Evolutionary conservation across 2,329 filamentous ascomycete genomes (phyloP), one percentile per base, ranked within the genome.

Genomic region (Cladosporium phlei): DNA sequence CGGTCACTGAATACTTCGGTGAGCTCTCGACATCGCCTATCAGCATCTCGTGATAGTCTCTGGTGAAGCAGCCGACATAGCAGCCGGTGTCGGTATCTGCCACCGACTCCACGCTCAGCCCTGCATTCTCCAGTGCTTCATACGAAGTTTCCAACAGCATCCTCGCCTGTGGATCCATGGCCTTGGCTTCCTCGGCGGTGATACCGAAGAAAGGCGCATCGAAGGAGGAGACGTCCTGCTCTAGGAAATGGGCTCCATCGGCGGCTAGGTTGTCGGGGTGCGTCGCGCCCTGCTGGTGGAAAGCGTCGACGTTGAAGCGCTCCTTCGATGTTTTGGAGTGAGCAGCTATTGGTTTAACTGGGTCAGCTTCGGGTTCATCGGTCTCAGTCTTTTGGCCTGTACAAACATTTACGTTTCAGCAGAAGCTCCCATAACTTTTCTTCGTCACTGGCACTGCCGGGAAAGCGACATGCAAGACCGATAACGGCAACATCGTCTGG

Each of bases 141-240:
- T 55, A 56, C 12, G 55, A 50, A 19, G 25, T 42, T 32, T 60
- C 56, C 2, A 61, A 50, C 10, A 58, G 35, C 28, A 57, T 46
- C 2, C 59, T 48, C 47, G 59, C 55, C 47, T 60, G 55, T 11
- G 58, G 58, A 46, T 61, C 58, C 48, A 60, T 58, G 19, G 51
- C 52, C 16, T 52, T 46, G 28, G 53, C 58, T 39, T 61, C 57
- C 12, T 44, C 38, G 3, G 47, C 47, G 30, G 34, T 50, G 20
- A 58, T 52, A n/a, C 45, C 42, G 46, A 61, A 61, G 44, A 61
- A 61, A 1, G 48, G 37, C 9, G 52, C 53, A 37, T 61, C 59
- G 37, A 60, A 60, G 6, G 47, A 17, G 22, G 38, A 35, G 29
- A 52, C 46, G 38, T 62, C 53, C 30, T 59, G 52, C 25, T 55